Base-by-base conservation (phyloP, 2,329 filamentous ascomycete genomes). In the Aspergillus pseudotamarii region DNA sequence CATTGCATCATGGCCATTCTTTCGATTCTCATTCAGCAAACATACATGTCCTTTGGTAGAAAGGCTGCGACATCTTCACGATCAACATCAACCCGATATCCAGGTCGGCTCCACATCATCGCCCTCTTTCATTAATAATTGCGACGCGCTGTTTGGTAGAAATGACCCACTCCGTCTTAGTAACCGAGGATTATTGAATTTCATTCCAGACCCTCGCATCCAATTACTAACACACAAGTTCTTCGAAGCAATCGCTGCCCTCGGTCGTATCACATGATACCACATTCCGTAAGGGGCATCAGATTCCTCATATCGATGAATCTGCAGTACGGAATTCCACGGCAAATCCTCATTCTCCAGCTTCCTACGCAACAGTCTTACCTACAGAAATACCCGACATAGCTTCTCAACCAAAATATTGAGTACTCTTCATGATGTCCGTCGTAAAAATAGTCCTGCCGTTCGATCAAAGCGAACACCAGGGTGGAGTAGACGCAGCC, bases 401-500 rank as follows among this genome's bases (percentile, higher is more conserved):
- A 34, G 10, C 36, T 19, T 6, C 11, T 38, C 6, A 6, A 6
- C 30, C n/a, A 46, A 46, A 23, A 41, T 48, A 45, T 60, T n/a
- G n/a, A 41, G n/a, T n/a, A n/a, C n/a, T n/a, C n/a, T 16, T 43
- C n/a, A 45, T 32, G 32, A 80, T 81, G 79, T 81, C 71, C 79
- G 78, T 81, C 79, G 73, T 78, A 75, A 75, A 79, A 76, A 77
- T 75, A 81, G 79, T 81, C 79, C 79, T 79, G 73, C 73, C 69
- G 75, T 73, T 74, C 77, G 70, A 80, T 69, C 41, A 63, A 72
- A 61, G 63, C 71, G 72, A 78, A 75, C 75, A 78, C 76, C 76
- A 81, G 79, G 79, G 79, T 81, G 79, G 79, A 81, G 79, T 79
- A 80, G 79, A 81, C 79, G 79, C 79, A 78, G 79, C 73, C 72